Conservation (phyloP, 352 stramenopile genomes). For the Phytophthora cajani region DNA sequence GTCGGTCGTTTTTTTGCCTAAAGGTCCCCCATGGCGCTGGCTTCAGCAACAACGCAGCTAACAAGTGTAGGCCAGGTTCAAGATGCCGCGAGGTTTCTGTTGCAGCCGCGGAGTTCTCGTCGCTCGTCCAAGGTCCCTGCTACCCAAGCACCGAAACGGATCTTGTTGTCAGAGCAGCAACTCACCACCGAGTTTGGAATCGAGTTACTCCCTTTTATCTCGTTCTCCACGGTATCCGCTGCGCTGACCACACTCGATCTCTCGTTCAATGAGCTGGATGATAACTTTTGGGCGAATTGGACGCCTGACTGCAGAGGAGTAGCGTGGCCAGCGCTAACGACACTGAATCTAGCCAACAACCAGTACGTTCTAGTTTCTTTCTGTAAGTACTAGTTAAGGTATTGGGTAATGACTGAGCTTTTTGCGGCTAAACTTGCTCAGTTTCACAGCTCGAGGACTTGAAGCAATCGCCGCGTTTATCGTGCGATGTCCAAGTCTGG, state of each 20-base stretch:
- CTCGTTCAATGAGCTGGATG: constrained; percentile 60
- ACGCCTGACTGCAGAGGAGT: constrained; percentile 6
- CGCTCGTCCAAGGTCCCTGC: constrained; percentile 5
- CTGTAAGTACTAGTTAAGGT: neutral
- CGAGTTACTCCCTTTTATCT: constrained; percentile 32
- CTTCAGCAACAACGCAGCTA: constrained; percentile 6
- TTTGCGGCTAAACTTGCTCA: neutral
- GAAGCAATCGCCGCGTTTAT: constrained; percentile 35
- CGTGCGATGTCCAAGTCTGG: constrained; percentile 33
- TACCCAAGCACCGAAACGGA: constrained; percentile 12
- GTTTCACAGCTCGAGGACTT: constrained; percentile 40
- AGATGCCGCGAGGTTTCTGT: constrained; percentile 14
- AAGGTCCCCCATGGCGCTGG: neutral
- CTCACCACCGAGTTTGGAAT: constrained; percentile 18
- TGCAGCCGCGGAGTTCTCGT: constrained; percentile 15
- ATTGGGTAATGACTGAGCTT: neutral
- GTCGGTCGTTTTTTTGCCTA: neutral
- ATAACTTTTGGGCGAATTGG: constrained; percentile 43
- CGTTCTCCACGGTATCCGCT: constrained; percentile 2
- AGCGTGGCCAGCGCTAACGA: constrained; percentile 37
- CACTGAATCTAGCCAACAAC: constrained; percentile 61
- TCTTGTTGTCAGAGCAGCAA: constrained; percentile 36
- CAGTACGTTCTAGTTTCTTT: constrained; percentile 38
- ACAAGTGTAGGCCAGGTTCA: constrained; percentile 15
- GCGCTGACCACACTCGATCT: constrained; percentile 44